Evolutionary conservation across 257 asterid genomes (phyloP), one percentile per base, ranked within the genome.

Genomic region (Primulina tabacum): DNA sequence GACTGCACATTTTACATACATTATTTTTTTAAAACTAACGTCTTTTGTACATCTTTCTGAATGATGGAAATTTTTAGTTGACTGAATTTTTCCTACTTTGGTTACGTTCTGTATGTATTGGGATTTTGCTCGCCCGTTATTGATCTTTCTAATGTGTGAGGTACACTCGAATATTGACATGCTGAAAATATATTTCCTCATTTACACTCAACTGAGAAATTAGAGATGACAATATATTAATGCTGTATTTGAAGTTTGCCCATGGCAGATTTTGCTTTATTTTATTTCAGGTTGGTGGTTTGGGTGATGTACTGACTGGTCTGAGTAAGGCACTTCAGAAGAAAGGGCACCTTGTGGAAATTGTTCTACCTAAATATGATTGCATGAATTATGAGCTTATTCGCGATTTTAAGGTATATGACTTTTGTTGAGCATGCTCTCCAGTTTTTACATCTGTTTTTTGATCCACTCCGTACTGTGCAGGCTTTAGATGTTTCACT

Each of bases 261-360:
- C 12, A 50, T 47, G 65, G 21, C 9, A 40, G 43, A 71, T 28
- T 67, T 33, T 67, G 33, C 38, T 47, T 24, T 16, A 68, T 43
- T 74, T 57, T 70, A 24, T 73, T 58, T 64, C 67, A 93, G 99
- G 99, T 93, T 57, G 99, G 99, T 76, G 99, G 99, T 71, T 74
- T 93, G 73, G 99, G 97, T 65, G 99, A 93, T 78, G 99, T 93
- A 70, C 97, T 90, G 78, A 76, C 99, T 73, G 96, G 97, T 69
- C 92, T 93, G 71, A 82, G 99, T 78, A 93, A 89, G 81, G 97
- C 97, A 10, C 84, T 93, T 78, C 97, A 89, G 83, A 88, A 80
- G 87, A 86, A 85, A 78, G 99, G 96, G 52, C 99, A 93, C 76
- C 96, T 89, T 66, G 96, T 93, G 79, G 97, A 93, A 84, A 75